phyloP scores from a whole-genome alignment of 164 flowering plant species.

The Pachysandra terminalis region DNA sequence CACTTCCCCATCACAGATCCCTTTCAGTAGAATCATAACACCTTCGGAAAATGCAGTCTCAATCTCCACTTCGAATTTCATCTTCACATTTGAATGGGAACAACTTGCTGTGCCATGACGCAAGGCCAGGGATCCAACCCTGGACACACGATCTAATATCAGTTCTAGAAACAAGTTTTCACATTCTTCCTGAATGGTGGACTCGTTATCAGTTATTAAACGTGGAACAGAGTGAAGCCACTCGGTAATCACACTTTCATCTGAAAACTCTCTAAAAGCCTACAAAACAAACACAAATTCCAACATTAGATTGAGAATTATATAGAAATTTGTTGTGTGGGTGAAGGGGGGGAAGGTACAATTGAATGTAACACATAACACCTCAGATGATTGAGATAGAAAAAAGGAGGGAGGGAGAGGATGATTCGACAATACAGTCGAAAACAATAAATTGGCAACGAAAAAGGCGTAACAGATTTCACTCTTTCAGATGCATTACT shows the following conservation, averaged over 20 bases:
- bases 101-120: conserved; percentile 1
- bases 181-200: conserved; percentile 93
- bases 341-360: too few relatives aligned
- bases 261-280: conserved; percentile 69
- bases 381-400: too few relatives aligned
- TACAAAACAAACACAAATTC: conserved; percentile 23
- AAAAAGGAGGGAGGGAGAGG: too few relatives aligned
- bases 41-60: conserved; percentile 52
- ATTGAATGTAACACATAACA: too few relatives aligned
- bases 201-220: conserved; percentile 77
- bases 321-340: not conserved
- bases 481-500: too few relatives aligned
- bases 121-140: conserved; percentile 34
- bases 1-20: conserved; percentile 71
- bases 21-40: conserved; percentile 50
- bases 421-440: too few relatives aligned
- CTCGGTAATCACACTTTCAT: conserved; percentile 55
- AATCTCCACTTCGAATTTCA: conserved; percentile 37
- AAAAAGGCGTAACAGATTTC: too few relatives aligned
- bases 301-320: conserved; percentile 9
- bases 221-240: conserved; percentile 94
- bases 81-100: conserved; percentile 17
- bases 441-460: too few relatives aligned
- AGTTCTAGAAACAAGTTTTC: conserved; percentile 77
- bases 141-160: conserved; percentile 68